A percentile compares a stretch with the other conserved stretches of the same genome.
Evolutionary conservation across 352 stramenopile genomes (phyloP).

Genomic region (Phytophthora chlamydospora): DNA sequence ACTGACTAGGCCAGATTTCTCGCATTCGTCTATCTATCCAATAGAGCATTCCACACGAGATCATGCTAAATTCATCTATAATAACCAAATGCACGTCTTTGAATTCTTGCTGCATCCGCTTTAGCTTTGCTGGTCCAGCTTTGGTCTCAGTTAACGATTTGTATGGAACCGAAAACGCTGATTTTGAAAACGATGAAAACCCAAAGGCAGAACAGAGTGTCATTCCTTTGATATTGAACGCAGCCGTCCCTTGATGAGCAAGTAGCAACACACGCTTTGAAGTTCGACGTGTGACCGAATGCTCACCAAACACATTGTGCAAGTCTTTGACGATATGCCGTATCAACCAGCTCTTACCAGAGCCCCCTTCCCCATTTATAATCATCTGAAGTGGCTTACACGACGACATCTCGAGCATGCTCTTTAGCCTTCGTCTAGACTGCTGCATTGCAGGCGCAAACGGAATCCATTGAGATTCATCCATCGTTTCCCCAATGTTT

Average conservation of each 20-base stretch:
- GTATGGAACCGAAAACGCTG: not conserved
- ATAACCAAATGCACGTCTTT: no score
- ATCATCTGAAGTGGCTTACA: not conserved
- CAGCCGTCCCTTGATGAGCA: not conserved
- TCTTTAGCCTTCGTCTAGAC: not conserved
- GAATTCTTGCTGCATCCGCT: no score
- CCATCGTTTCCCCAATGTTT: not conserved
- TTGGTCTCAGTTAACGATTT: not conserved
- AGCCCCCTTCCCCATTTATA: not conserved
- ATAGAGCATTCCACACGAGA: not conserved
- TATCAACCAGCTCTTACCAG: not conserved
- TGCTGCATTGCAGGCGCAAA: not conserved
- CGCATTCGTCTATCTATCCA: constrained; percentile 1
- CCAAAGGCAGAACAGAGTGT: not conserved
- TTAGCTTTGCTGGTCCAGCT: no score
- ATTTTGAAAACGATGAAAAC: constrained; percentile 7
- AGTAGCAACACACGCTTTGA: not conserved
- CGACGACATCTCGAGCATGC: not conserved
- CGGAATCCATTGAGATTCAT: constrained; percentile 1
- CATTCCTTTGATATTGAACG: constrained; percentile 2
- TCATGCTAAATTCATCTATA: no score
- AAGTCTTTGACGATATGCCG: constrained; percentile 2
- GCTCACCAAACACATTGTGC: constrained; percentile 1
- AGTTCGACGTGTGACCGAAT: not conserved
- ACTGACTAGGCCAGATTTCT: not conserved